phyloP scores from a whole-genome alignment of 2,329 filamentous ascomycete genomes.

The Alternaria infectoria region DNA sequence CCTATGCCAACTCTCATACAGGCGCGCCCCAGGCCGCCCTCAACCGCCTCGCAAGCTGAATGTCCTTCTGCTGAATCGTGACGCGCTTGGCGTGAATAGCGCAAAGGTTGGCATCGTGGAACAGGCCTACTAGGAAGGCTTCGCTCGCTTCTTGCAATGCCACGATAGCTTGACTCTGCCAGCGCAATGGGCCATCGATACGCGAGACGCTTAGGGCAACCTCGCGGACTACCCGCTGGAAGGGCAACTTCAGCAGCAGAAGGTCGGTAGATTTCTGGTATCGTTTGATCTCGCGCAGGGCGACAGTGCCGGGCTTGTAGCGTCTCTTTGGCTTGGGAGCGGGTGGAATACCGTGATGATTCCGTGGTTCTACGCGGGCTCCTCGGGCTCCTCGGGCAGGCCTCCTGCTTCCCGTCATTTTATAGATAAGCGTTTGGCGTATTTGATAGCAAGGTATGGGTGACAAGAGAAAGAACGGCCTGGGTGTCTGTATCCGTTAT shows the following conservation, averaged over 20 bases:
- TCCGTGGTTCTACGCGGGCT: not conserved
- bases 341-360: slow-evolving; percentile 11
- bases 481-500: not conserved
- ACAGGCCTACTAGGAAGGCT: slow-evolving; percentile 97
- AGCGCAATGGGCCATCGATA: slow-evolving; percentile 66
- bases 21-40: slow-evolving; percentile 70
- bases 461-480: not conserved
- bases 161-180: slow-evolving; percentile 97
- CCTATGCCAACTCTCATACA: slow-evolving; percentile 22
- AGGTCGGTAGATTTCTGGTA: slow-evolving; percentile 98
- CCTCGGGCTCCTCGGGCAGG: not conserved
- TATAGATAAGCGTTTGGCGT: not conserved
- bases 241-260: slow-evolving; percentile 94
- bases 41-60: slow-evolving; percentile 93
- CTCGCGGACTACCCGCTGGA: slow-evolving; percentile 80
- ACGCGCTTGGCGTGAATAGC: slow-evolving; percentile 99
- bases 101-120: slow-evolving; percentile 98
- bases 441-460: not conserved
- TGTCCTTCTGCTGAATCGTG: slow-evolving; percentile 97
- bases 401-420: not conserved
- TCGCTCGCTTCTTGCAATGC: slow-evolving; percentile 98
- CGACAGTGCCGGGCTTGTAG: slow-evolving; percentile 75
- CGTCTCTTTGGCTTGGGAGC: slow-evolving; percentile 44
- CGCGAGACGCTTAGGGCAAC: slow-evolving; percentile 77
- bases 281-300: slow-evolving; percentile 96